These are phyloP conservation scores for Ceratobasidium sp. DNA, from an alignment of 1,284 basidiomycete species.

Conservation along the genomic window DNA sequence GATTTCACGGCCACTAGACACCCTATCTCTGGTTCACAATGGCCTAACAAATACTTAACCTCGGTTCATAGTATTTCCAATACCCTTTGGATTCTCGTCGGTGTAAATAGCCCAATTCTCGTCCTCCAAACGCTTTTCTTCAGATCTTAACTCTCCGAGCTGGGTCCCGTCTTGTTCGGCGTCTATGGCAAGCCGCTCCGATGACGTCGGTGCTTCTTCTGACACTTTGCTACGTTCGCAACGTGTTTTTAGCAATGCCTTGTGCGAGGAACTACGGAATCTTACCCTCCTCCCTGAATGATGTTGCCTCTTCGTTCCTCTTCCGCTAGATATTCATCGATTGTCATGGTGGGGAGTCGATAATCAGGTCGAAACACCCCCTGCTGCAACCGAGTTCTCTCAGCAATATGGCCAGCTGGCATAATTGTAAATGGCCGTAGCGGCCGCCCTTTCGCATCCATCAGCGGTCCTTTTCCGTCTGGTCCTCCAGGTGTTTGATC, in stretches of 20 bases:
- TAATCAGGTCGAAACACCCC: conserved; percentile 91
- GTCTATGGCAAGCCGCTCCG: conserved; percentile 79
- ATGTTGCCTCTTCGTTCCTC: conserved; percentile 88
- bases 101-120: conserved; percentile 89
- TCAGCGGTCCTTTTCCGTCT: conserved; percentile 69
- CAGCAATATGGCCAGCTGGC: conserved; percentile 68
- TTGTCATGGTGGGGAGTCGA: conserved; percentile 92
- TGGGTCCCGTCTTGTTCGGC: conserved; percentile 85
- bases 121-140: conserved; percentile 82
- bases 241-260: background rate
- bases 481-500: conserved; percentile 61
- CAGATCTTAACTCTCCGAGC: conserved; percentile 74
- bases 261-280: conserved; percentile 33
- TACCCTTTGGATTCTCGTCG: conserved; percentile 81
- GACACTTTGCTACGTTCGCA: conserved; percentile 67
- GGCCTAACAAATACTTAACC: conserved; percentile 61
- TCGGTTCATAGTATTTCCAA: conserved; percentile 95
- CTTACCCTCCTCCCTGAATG: conserved; percentile 86
- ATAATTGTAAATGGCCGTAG: conserved; percentile 91
- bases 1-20: too few species aligned
- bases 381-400: conserved; percentile 74
- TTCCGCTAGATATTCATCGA: conserved; percentile 94
- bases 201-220: conserved; percentile 72
- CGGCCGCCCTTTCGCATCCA: conserved; percentile 82
- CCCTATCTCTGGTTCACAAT: background rate